Base-by-base conservation (phyloP, 495 filamentous ascomycete genomes). In the Lepidopterella palustris region DNA sequence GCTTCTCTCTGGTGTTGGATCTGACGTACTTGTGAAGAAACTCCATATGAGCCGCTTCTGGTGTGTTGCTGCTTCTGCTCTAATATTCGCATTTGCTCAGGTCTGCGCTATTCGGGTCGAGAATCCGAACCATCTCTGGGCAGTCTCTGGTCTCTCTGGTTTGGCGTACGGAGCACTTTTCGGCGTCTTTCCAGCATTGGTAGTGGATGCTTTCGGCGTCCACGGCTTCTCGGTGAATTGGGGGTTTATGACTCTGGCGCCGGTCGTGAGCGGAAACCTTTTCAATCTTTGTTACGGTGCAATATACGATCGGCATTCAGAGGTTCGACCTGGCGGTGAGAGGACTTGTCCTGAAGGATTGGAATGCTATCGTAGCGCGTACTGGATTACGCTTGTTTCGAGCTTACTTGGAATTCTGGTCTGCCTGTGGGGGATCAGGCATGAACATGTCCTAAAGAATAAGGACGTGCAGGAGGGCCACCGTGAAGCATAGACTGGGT, bases 161-260 rank as follows among this genome's bases (percentile, higher is more conserved):
- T 77, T 97, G 5, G 93, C 84, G 4, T 98, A 98, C 74, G 93
- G 93, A 0, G 89, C 96, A 65, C 79, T 97, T 2, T 97, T 97
- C 68, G 93, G 95, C 64, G 90, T 95, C 54, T 96, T 88, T 74
- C 95, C 93, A 8, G 88, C 95, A 0, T 83, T 98, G 50, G 87
- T 91, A 3, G 88, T 92, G 11, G 92, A 97, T 68, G 84, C 87
- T 2, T 98, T 98, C 70, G 93, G 95, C 26, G 84, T 96, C 35
- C 78, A 83, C 59, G 92, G 93, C n/a, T 77, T 98, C 20, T 67
- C 63, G 18, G 61, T 72, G 25, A 77, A 76, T 72, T 98, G 92
- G 90, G 93, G 93, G 29, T 86, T 84, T 63, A 96, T 98, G 87
- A 97, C 88, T 0, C 74, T 97, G 18, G 82, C 86, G 11, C 90